A percentile compares a stretch with the other conserved stretches of the same genome.
phyloP scores from a whole-genome alignment of 176 grass and related monocot genomes.

The Rhipidocladum racemiflorum region DNA sequence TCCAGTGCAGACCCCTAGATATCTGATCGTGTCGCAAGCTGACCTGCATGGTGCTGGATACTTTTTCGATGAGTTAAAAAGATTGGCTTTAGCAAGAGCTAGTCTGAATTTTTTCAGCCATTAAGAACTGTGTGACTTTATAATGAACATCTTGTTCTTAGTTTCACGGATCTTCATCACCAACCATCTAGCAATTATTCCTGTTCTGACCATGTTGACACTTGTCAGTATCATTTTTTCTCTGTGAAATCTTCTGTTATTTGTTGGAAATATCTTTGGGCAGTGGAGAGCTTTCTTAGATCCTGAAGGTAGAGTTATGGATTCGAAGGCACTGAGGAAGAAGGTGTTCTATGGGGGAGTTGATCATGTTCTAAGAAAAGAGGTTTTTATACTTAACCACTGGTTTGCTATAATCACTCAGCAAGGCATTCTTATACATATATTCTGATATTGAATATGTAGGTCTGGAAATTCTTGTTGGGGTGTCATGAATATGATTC shows the following conservation, averaged over 20 bases:
- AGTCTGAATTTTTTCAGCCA: neutral
- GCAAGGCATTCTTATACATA: slow-evolving; percentile 16
- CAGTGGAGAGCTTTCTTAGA: slow-evolving; percentile 90
- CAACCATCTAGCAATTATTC: slow-evolving; percentile 5
- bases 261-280: slow-evolving; percentile 30
- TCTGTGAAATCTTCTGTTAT: slow-evolving; percentile 14
- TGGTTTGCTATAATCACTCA: slow-evolving; percentile 21
- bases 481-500: slow-evolving; percentile 95
- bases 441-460: slow-evolving; percentile 34
- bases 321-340: slow-evolving; percentile 86
- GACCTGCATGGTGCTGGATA: neutral
- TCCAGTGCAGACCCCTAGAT: slow-evolving; percentile 1
- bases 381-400: slow-evolving; percentile 47
- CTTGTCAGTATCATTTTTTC: slow-evolving; percentile 9
- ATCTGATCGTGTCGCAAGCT: neutral
- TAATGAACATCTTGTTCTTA: neutral
- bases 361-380: slow-evolving; percentile 83
- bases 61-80: neutral
- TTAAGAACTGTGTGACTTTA: neutral
- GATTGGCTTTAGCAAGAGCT: slow-evolving; percentile 3
- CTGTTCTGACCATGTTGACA: neutral
- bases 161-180: slow-evolving; percentile 2
- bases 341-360: slow-evolving; percentile 93
- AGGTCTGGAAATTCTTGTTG: slow-evolving; percentile 98
- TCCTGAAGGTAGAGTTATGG: slow-evolving; percentile 85